Evolutionary conservation across 176 grass and related monocot genomes (phyloP).

Genomic region (Aegilops tauschii): DNA sequence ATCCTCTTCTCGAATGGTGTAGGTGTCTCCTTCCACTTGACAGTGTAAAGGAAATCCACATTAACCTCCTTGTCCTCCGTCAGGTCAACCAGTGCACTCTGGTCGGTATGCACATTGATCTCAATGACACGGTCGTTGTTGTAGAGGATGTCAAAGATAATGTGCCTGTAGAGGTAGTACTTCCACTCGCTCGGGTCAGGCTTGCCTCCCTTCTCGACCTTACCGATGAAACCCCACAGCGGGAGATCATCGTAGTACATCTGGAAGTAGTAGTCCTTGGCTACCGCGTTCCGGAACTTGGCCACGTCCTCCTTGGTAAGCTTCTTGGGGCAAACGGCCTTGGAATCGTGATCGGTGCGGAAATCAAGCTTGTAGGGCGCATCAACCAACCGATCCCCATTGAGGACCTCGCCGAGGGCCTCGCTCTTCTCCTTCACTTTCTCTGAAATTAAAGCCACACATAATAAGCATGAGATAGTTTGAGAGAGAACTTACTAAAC

Average conservation of each 20-base stretch:
- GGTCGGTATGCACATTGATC: constrained; percentile 78
- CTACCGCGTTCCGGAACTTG: constrained; percentile 67
- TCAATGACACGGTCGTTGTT: constrained; percentile 86
- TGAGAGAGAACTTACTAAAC: not conserved
- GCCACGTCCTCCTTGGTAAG: constrained; percentile 70
- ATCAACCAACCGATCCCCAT: constrained; percentile 87
- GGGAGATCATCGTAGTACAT: constrained; percentile 99
- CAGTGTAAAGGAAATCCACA: constrained; percentile 78
- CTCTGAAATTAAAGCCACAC: constrained; percentile 27
- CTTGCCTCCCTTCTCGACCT: constrained; percentile 79
- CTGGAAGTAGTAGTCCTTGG: constrained; percentile 96
- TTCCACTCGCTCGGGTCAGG: constrained; percentile 57
- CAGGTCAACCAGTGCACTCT: constrained; percentile 62
- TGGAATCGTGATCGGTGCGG: constrained; percentile 47
- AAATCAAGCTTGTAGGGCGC: constrained; percentile 97
- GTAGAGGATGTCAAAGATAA: constrained; percentile 78
- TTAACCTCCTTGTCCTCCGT: constrained; percentile 73
- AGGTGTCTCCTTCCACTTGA: constrained; percentile 87
- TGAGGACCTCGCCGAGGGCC: constrained; percentile 87
- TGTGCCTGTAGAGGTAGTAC: constrained; percentile 91
- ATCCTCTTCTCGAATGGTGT: constrained; percentile 82
- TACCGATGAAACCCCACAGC: constrained; percentile 95
- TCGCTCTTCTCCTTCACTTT: constrained; percentile 88
- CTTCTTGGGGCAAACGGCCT: constrained; percentile 72
- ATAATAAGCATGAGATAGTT: not conserved